Percentiles rank a stretch among this genome's conserved stretches.
These are phyloP conservation scores for Anastatica hierochuntica DNA, from an alignment of 345 rosid species.

Conservation along the genomic window DNA sequence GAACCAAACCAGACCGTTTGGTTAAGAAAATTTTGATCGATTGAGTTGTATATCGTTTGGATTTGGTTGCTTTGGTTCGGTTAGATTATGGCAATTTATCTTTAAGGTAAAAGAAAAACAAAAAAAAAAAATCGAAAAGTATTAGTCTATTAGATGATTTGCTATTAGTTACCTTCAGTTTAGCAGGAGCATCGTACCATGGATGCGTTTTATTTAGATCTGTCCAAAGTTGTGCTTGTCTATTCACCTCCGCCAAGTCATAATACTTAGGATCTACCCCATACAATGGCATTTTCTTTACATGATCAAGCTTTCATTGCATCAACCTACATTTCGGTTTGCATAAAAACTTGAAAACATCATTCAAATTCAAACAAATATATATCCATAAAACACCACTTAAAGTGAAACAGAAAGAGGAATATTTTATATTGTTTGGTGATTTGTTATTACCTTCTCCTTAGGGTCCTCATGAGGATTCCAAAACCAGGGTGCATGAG, in stretches of 20 bases:
- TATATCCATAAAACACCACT: too few relatives aligned
- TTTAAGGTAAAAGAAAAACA: too few relatives aligned
- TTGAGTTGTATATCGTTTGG: too few relatives aligned
- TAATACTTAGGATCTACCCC: background rate
- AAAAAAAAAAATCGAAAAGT: too few relatives aligned
- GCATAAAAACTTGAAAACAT: too few relatives aligned
- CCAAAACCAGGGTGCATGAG: slow-evolving; percentile 9
- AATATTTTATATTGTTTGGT: background rate
- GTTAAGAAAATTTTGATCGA: too few relatives aligned
- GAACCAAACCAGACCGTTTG: too few relatives aligned
- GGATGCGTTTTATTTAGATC: background rate
- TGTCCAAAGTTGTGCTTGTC: background rate
- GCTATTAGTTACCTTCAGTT: background rate
- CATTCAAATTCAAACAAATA: too few relatives aligned
- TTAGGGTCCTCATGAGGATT: slow-evolving; percentile 5
- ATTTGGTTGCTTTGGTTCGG: too few relatives aligned
- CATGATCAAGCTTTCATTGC: slow-evolving; percentile 25
- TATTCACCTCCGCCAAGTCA: background rate
- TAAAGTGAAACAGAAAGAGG: background rate
- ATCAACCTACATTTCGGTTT: slow-evolving; percentile 42
- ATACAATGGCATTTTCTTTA: background rate
- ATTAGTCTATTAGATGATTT: too few relatives aligned
- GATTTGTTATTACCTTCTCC: background rate
- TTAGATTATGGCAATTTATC: too few relatives aligned
- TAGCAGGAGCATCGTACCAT: slow-evolving; percentile 4